Evolutionary conservation across 345 rosid genomes (phyloP).

Genomic region (Eucalyptus sp.): DNA sequence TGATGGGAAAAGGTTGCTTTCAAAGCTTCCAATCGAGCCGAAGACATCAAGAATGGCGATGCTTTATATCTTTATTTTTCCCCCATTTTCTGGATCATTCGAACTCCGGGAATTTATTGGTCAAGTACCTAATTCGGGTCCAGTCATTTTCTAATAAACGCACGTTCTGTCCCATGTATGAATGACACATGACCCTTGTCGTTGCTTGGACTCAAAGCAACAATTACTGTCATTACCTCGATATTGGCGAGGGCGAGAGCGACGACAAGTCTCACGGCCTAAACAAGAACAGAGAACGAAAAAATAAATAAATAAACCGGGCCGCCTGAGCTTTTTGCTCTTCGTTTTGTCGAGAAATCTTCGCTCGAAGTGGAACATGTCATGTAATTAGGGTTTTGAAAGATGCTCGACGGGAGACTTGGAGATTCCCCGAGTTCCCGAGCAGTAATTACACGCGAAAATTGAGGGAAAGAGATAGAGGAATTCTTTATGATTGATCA

Average conservation of each 20-base stretch:
- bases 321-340: neutral
- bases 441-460: neutral
- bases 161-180: conserved; percentile 2
- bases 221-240: neutral
- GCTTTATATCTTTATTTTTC: neutral
- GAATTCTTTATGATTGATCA: neutral
- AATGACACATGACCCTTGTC: neutral
- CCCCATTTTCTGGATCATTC: neutral
- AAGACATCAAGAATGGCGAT: neutral
- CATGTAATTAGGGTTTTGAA: neutral
- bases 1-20: neutral
- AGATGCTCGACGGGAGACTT: neutral
- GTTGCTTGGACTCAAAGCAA: conserved; percentile 38
- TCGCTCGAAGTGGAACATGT: neutral
- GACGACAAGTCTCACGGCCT: neutral
- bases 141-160: conserved; percentile 31
- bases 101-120: neutral
- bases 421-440: neutral
- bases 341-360: neutral
- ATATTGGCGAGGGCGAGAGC: neutral
- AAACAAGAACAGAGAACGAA: neutral
- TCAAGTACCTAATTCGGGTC: neutral
- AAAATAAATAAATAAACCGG: neutral
- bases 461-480: neutral
- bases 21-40: neutral